Base-by-base conservation (phyloP, 2,329 filamentous ascomycete genomes). In the Aschersonia sp. region DNA sequence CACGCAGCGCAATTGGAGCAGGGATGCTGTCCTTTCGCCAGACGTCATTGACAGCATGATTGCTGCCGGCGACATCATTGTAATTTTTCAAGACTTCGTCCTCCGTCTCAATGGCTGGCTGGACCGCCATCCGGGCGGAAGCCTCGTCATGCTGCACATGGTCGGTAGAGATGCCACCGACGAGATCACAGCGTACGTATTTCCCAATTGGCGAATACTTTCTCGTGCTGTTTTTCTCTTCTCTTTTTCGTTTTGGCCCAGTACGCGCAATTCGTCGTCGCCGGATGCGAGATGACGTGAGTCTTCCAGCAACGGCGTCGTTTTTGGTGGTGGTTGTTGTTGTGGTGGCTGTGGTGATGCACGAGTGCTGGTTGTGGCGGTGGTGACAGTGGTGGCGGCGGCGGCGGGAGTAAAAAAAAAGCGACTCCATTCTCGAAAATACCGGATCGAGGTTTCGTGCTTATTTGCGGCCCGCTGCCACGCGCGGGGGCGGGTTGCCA, bases 41-140 rank as follows among this genome's bases (percentile, higher is more conserved):
- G 59, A 59, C n/a, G 64, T 66, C 48, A 65, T 80, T 52, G 66
- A 74, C 55, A 61, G 55, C 37, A 61, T 75, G 61, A 73, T 81
- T 52, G 72, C 73, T 32, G 65, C 75, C 45, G 76, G 75, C 49
- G 66, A 72, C 32, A 68, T 63, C 11, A 71, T 81, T 47, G 70
- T 81, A 53, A 71, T 81, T 47, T 71, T 70, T 52, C 69, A 79
- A 43, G 76, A 73, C 43, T 55, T 65, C 46, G 71, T 76, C 12
- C 63, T 81, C 53, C 66, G 68, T 48, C 70, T 81, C 39, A 73
- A 78, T 54, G 62, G 65, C 42, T 82, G 77, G 78, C 67, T 80
- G 53, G 58, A 71, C 47, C 69, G 63, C 48, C 78, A 81, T 54
- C 78, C 78, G 0, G 78, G 78, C 22, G 78, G 78, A 32, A 63